A percentile compares a stretch with the other conserved stretches of the same genome.
Evolutionary conservation across 768 basidiomycete genomes (phyloP).

Genomic region (Steccherinum ochraceum): DNA sequence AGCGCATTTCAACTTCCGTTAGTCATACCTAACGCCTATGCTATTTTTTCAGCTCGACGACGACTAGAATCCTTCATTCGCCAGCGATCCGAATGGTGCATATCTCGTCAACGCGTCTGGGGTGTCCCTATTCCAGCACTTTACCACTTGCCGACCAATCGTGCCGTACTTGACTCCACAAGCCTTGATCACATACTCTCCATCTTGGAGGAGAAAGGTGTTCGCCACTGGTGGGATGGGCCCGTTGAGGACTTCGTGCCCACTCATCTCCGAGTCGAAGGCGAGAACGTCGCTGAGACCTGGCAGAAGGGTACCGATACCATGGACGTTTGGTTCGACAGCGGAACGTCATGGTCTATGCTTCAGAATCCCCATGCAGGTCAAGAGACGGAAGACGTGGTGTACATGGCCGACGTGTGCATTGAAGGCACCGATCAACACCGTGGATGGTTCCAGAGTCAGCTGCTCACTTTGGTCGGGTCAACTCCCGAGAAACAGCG

Average conservation of each 20-base stretch:
- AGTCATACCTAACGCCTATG: neutral
- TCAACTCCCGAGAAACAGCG: conserved; percentile 25
- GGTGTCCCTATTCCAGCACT: conserved; percentile 94
- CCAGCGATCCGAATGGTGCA: conserved; percentile 96
- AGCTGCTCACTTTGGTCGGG: conserved; percentile 76
- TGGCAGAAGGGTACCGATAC: conserved; percentile 89
- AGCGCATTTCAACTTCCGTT: conserved; percentile 18
- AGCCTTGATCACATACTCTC: conserved; percentile 71
- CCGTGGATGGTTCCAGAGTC: conserved; percentile 98
- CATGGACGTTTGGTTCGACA: conserved; percentile 99
- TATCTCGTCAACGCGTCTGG: conserved; percentile 96
- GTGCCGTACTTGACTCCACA: conserved; percentile 54
- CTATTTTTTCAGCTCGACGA: conserved; percentile 56
- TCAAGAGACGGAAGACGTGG: conserved; percentile 12
- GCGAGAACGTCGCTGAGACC: conserved; percentile 30
- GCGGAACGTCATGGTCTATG: conserved; percentile 91
- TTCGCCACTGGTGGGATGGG: conserved; percentile 90
- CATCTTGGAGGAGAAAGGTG: conserved; percentile 67
- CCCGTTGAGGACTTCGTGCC: conserved; percentile 78
- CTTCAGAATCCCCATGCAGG: conserved; percentile 28
- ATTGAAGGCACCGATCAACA: conserved; percentile 97
- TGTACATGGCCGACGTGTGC: conserved; percentile 72
- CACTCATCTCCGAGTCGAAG: conserved; percentile 43
- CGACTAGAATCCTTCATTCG: conserved; percentile 84
- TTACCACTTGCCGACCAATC: conserved; percentile 55